Evolutionary conservation across 75 land plant species (phyloP), one percentile per base, ranked within the genome.

Genomic region (Pinus tabuliformis): DNA sequence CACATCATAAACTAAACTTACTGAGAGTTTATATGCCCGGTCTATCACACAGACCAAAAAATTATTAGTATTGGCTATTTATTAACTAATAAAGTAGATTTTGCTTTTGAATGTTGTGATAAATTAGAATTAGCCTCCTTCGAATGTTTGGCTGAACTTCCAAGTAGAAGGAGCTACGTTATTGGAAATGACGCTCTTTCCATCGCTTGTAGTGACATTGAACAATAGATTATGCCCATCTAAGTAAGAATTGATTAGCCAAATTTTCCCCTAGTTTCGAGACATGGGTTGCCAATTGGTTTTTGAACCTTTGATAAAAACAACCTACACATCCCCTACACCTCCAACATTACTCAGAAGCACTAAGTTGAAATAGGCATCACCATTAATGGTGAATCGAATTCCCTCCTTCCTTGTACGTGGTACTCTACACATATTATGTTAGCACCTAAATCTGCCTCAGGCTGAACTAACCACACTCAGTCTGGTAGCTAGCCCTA

Each of bases 211-310:
- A 62, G 86, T 86, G 77, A 94, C 78, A 78, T 88, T 86, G 66
- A 94, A 90, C 17, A 91, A 94, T 49, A 94, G 84, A 13, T 83
- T 81, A 62, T 94, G 93, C 42, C 86, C 84, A 56, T 68, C 75
- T n/a, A 92, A 78, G 76, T 94, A 85, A 6, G 86, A 80, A 68
- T 72, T 88, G 16, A 82, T 76, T 39, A 92, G 93, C 97, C 97
- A 94, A 78, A 86, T 90, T 49, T 92, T 91, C 24, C 97, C 97
- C 97, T 95, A 92, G 76, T 88, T 94, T 59, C 93, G 58, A 37
- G 86, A 86, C 97, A 94, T 88, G 22, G 84, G 83, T 6, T 82
- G 81, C 97, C 97, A 94, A 33, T 85, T 86, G 0, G 89, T 92
- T 22, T 66, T 74, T 2, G 91, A 83, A 12, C 97, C 97, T 79